Evolutionary conservation across 768 basidiomycete genomes (phyloP).

Genomic region (Cantharellus cinnabarinus): DNA sequence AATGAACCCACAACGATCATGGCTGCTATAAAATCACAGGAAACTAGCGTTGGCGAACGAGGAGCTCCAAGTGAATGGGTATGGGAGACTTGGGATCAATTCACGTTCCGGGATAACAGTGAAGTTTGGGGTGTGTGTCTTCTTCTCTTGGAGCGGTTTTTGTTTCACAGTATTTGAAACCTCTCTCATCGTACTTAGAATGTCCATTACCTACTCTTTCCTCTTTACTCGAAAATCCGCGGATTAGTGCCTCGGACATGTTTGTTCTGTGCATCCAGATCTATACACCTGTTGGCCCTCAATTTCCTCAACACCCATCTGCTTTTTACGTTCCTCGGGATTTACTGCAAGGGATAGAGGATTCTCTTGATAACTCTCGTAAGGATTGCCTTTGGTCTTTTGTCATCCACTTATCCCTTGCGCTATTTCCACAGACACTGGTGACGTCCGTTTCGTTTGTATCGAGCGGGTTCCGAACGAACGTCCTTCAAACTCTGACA

Average conservation of each 20-base stretch:
- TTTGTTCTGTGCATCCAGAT: slow-evolving; percentile 59
- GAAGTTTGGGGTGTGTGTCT: slow-evolving; percentile 50
- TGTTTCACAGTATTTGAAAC: neutral
- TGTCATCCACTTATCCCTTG: slow-evolving; percentile 2
- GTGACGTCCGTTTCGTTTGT: slow-evolving; percentile 59
- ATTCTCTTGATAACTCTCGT: slow-evolving; percentile 54
- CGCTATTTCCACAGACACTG: slow-evolving; percentile 29
- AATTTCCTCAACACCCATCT: slow-evolving; percentile 45
- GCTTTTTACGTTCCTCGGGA: slow-evolving; percentile 44
- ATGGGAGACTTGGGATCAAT: slow-evolving; percentile 53
- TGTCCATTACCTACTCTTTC: slow-evolving; percentile 45
- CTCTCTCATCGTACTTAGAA: slow-evolving; percentile 19
- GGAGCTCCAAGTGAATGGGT: slow-evolving; percentile 50
- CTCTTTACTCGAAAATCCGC: slow-evolving; percentile 34
- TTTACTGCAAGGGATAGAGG: slow-evolving; percentile 46
- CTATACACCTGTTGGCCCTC: slow-evolving; percentile 32
- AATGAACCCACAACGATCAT: slow-evolving; percentile 43
- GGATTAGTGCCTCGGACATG: slow-evolving; percentile 41
- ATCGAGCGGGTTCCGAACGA: slow-evolving; percentile 26
- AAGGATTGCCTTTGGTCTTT: slow-evolving; percentile 10
- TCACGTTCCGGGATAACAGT: slow-evolving; percentile 45
- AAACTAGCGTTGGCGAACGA: slow-evolving; percentile 37
- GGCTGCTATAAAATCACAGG: slow-evolving; percentile 47
- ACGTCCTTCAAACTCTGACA: slow-evolving; percentile 5
- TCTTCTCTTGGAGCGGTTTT: neutral